A percentile compares a stretch with the other conserved stretches of the same genome.
Conservation (phyloP, 805 yeast genomes). For the Lachancea dasiensis region DNA sequence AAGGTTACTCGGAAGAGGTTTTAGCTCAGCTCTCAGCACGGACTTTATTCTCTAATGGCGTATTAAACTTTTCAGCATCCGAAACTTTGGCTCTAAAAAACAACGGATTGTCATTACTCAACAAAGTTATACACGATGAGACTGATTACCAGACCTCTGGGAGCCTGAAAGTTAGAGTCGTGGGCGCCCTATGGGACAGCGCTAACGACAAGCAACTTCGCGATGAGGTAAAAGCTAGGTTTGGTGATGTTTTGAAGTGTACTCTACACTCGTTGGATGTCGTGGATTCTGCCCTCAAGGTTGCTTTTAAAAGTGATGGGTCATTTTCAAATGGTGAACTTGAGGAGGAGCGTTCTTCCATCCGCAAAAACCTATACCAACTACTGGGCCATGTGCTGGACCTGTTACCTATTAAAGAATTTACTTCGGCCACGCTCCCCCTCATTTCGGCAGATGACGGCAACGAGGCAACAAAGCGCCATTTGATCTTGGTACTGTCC, state of each 20-base stretch:
- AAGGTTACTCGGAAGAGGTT: constrained; percentile 34
- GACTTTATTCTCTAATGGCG: constrained; percentile 57
- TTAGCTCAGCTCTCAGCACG: constrained; percentile 41
- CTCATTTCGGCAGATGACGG: constrained; percentile 31
- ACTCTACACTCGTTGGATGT: constrained; percentile 19
- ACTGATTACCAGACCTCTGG: constrained; percentile 22
- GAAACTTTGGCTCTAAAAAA: constrained; percentile 47
- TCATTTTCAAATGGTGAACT: constrained; percentile 17
- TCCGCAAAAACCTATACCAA: constrained; percentile 39
- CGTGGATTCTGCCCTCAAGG: constrained; percentile 5
- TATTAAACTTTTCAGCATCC: constrained; percentile 43
- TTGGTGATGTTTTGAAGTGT: constrained; percentile 23
- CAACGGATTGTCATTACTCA: constrained; percentile 51
- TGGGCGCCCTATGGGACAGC: constrained; percentile 43
- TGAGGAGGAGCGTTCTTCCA: constrained; percentile 23
- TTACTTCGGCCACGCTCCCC: constrained; percentile 54
- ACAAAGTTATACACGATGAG: constrained; percentile 41
- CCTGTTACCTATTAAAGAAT: constrained; percentile 68
- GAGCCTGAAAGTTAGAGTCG: constrained; percentile 49
- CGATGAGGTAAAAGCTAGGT: constrained; percentile 19
- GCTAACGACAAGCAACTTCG: constrained; percentile 14
- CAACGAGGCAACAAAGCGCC: constrained; percentile 48
- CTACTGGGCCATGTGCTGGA: constrained; percentile 54
- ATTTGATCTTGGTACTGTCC: constrained; percentile 56
- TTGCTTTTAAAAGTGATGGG: constrained; percentile 12